Evolutionary conservation across 2,329 filamentous ascomycete species (phyloP).

Genomic region (Hypoxylon sp.): DNA sequence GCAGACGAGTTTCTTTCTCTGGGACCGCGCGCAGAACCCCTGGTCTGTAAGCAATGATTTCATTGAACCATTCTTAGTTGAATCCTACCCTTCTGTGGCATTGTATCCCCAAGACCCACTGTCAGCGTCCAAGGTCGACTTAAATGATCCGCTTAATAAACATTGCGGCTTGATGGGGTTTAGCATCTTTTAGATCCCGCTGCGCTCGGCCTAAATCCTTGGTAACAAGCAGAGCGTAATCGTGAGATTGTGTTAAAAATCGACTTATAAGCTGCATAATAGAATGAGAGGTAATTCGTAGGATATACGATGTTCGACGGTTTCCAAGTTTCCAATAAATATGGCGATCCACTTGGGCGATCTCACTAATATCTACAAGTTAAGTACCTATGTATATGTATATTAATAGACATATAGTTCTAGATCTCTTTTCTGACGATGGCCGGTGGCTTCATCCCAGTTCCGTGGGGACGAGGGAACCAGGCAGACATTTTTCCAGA

Average conservation of each 20-base stretch:
- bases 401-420: constrained; percentile 40
- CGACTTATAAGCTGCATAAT: constrained; percentile 13
- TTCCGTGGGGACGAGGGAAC: constrained; percentile 13
- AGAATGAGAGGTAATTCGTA: neutral
- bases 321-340: neutral
- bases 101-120: constrained; percentile 34
- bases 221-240: constrained; percentile 9
- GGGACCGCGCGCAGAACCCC: constrained; percentile 12
- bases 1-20: constrained; percentile 37
- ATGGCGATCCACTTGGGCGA: neutral
- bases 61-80: constrained; percentile 35
- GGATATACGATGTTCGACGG: neutral
- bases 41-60: constrained; percentile 32
- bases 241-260: constrained; percentile 15
- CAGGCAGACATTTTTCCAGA: constrained; percentile 29
- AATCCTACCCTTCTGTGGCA: constrained; percentile 39
- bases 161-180: constrained; percentile 11
- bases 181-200: constrained; percentile 31
- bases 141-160: constrained; percentile 30
- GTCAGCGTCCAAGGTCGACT: constrained; percentile 27
- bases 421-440: constrained; percentile 20
- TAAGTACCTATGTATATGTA: neutral
- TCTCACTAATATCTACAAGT: neutral
- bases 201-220: constrained; percentile 17
- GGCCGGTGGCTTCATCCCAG: constrained; percentile 1